Evolutionary conservation across 371 early-diverging fungal species (phyloP), one percentile per base, ranked within the genome.

Genomic region (Mortierella sp.): DNA sequence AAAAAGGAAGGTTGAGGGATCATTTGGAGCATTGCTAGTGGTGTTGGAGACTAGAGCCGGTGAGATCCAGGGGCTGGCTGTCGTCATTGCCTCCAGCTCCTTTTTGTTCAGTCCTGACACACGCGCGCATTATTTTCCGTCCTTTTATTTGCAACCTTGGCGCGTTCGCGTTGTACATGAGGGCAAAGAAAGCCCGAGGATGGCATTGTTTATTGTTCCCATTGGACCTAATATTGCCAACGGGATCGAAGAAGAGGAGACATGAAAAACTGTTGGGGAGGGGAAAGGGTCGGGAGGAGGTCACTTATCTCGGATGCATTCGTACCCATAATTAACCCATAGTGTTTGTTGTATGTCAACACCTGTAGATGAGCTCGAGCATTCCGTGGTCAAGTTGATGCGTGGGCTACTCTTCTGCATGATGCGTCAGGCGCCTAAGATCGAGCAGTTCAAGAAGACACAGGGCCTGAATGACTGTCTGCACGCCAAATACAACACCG

Each of bases 401-500:
- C 90, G 95, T 9, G 97, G 96, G 21, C 81, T 97, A 43, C 89
- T 97, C n/a, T 94, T 92, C 79, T 83, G 93, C 28, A 96, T 97
- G 96, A 96, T 96, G 96, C 92, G 95, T 13, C 97, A 97, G 84
- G 92, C 96, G 8, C 85, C 87, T 69, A 97, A 97, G 82, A 95
- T 96, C 0, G 97, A 96, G 81, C 86, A 89, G 70, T 96, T 96
- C 88, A 96, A 96, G 88, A 91, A 94, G 82, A 94, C 95, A 1
- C 97, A 96, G 87, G 77, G 89, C 10, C 75, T 93, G 9, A 83
- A 89, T 53, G 92, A 97, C 84, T 88, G 95, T 34, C 90, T 97
- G 59, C 97, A 97, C 78, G 97, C 97, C 57, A 97, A 97, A 88
- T 96, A 96, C 88, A 94, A 94, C 73, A 97, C 97, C 2, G 87